These are phyloP conservation scores for Drosera spatulata DNA, from an alignment of 179 eudicot species.

Conservation along the genomic window DNA sequence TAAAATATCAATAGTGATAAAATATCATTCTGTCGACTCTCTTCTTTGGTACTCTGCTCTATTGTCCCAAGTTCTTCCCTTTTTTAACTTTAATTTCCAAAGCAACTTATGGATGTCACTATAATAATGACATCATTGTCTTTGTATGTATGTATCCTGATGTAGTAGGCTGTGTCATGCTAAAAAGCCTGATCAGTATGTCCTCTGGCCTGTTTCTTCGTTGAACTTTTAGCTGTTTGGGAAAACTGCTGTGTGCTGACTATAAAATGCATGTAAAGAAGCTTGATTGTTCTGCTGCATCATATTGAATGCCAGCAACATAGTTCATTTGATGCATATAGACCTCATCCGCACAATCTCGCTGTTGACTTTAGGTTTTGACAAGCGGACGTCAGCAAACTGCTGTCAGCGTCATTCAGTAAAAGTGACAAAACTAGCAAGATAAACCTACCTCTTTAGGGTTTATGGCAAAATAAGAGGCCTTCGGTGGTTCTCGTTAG, in stretches of 20 bases:
- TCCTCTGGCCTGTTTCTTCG: not conserved
- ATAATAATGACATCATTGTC: not conserved
- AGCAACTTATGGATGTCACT: not conserved
- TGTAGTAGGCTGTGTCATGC: not conserved
- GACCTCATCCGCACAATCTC: too few relatives aligned
- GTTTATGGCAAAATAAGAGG: too few relatives aligned
- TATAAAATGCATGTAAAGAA: too few relatives aligned
- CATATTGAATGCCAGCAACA: not conserved
- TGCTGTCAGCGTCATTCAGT: too few relatives aligned
- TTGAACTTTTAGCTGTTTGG: not conserved
- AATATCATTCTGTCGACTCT: not conserved
- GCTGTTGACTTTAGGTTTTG: too few relatives aligned
- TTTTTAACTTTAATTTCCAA: not conserved
- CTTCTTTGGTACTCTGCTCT: not conserved
- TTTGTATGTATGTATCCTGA: not conserved
- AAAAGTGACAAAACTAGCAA: too few relatives aligned
- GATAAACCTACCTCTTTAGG: too few relatives aligned
- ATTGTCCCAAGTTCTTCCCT: not conserved
- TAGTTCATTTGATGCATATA: too few relatives aligned
- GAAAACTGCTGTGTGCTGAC: not conserved
- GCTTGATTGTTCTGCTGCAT: not conserved
- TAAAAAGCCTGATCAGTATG: not conserved
- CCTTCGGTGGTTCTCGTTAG: too few relatives aligned
- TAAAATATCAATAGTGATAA: too few relatives aligned
- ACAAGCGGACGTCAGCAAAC: too few relatives aligned